Evolutionary conservation across 371 early-diverging fungal species (phyloP).

Genomic region (Actinomortierella ambigua): DNA sequence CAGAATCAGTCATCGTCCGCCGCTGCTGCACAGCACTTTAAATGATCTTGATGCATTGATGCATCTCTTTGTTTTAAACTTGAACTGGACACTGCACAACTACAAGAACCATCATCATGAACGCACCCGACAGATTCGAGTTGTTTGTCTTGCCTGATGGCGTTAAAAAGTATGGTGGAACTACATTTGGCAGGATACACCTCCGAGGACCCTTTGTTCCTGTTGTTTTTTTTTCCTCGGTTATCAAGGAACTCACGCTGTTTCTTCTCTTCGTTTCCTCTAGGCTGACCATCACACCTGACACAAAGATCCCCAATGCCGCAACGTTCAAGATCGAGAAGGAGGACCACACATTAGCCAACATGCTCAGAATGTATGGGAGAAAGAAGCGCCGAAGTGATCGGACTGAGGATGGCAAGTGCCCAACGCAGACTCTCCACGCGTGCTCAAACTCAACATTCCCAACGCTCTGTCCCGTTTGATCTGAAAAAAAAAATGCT

Average conservation of each 20-base stretch:
- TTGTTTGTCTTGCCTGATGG: slow-evolving; percentile 91
- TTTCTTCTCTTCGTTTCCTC: neutral
- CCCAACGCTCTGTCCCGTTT: neutral
- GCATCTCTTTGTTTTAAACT: slow-evolving; percentile 1
- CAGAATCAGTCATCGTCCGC: too few species aligned
- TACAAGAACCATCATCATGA: slow-evolving; percentile 61
- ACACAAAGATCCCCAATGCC: slow-evolving; percentile 94
- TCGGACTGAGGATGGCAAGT: neutral
- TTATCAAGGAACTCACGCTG: neutral
- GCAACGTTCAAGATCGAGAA: slow-evolving; percentile 91
- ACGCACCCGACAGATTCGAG: slow-evolving; percentile 92
- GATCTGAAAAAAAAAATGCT: neutral
- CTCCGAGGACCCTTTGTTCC: neutral
- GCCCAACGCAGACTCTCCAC: neutral
- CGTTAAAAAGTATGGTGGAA: slow-evolving; percentile 71
- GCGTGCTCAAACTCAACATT: neutral
- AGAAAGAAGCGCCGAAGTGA: neutral
- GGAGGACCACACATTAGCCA: slow-evolving; percentile 98
- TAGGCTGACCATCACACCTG: slow-evolving; percentile 84
- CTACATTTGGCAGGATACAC: neutral
- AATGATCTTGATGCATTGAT: slow-evolving; percentile 7
- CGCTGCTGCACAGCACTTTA: neutral
- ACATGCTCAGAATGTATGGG: slow-evolving; percentile 86
- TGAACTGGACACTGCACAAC: neutral
- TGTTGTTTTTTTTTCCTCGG: neutral